Percentiles rank a stretch among this genome's conserved stretches.
Evolutionary conservation across 257 asterid species (phyloP).

Genomic region (Solanum ossicruentum): DNA sequence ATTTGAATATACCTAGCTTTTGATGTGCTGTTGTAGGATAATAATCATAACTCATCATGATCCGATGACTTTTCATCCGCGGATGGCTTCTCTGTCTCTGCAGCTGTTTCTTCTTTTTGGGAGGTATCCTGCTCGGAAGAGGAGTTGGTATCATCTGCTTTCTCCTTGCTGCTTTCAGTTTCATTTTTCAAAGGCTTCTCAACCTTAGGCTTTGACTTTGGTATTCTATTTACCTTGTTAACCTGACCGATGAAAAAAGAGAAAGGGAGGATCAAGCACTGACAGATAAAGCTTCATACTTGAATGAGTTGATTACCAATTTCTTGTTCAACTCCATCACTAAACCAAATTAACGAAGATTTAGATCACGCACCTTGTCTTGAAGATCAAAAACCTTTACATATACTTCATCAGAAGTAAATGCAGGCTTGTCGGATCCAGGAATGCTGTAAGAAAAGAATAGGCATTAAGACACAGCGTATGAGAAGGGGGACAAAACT

Average conservation of each 20-base stretch:
- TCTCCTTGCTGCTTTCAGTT: conserved; percentile 26
- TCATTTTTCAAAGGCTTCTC: conserved; percentile 66
- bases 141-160: conserved; percentile 23
- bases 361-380: conserved; percentile 45
- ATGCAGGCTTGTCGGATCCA: conserved; percentile 46
- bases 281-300: not conserved
- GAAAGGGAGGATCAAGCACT: not conserved
- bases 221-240: conserved; percentile 57
- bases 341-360: not conserved
- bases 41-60: conserved; percentile 78
- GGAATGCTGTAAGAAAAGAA: conserved; percentile 46
- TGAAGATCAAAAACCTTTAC: conserved; percentile 65
- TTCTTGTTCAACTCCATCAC: not conserved
- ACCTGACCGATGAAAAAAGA: conserved; percentile 28
- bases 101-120: conserved; percentile 26
- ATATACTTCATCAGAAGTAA: conserved; percentile 85
- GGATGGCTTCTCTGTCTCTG: conserved; percentile 21
- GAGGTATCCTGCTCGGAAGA: conserved; percentile 41
- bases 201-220: conserved; percentile 89
- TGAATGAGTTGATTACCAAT: not conserved
- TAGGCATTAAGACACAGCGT: not conserved
- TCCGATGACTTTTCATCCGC: conserved; percentile 8
- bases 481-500: not conserved
- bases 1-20: conserved; percentile 1
- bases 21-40: not conserved